These are phyloP conservation scores for Pythium diclinum DNA, from an alignment of 352 stramenopile species.

Conservation along the genomic window DNA sequence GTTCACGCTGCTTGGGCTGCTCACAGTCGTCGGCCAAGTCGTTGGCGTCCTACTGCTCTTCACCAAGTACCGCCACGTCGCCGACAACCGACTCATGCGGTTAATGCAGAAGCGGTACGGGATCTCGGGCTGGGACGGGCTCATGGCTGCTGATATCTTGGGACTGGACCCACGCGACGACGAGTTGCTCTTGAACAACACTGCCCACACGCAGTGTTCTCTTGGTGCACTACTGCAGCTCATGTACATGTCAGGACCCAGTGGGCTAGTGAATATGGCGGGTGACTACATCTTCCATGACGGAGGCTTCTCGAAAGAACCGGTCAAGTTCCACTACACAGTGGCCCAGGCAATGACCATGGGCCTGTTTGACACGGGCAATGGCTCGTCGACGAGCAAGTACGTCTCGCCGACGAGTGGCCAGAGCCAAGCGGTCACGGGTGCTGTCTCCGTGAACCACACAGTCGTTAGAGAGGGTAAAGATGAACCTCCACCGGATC, in stretches of 20 bases:
- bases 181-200: conserved; percentile 20
- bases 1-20: conserved; percentile 32
- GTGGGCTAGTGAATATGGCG: conserved; percentile 36
- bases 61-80: conserved; percentile 36
- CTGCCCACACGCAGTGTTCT: conserved; percentile 32
- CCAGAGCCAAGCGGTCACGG: not conserved
- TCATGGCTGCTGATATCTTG: conserved; percentile 32
- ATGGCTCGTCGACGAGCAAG: not conserved
- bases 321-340: conserved; percentile 31
- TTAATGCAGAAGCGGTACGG: conserved; percentile 46
- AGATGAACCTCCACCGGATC: not conserved
- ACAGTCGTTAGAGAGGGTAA: not conserved
- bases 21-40: conserved; percentile 29
- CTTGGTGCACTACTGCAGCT: conserved; percentile 43
- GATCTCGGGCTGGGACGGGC: conserved; percentile 45
- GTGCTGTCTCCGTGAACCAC: not conserved
- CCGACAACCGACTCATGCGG: conserved; percentile 43
- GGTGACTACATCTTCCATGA: conserved; percentile 48
- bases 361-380: conserved; percentile 22
- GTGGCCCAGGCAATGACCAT: conserved; percentile 35
- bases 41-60: conserved; percentile 29
- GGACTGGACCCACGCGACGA: conserved; percentile 41
- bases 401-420: not conserved
- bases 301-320: conserved; percentile 33
- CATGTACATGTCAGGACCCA: conserved; percentile 46